Evolutionary conservation across 108 stramenopile species (phyloP).

Genomic region (Skeletonema grethae): DNA sequence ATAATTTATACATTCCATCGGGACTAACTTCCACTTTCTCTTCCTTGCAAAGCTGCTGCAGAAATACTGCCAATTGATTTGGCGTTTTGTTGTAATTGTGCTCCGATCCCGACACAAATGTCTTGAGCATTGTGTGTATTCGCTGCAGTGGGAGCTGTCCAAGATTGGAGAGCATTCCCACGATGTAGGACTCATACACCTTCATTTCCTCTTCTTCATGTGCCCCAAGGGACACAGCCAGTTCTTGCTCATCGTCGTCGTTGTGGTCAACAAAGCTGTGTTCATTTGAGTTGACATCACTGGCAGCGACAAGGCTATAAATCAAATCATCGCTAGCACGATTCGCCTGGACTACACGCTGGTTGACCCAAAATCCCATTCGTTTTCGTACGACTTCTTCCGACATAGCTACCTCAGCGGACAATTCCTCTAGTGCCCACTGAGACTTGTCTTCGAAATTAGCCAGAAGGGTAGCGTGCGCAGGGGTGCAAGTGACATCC

Average conservation of each 20-base stretch:
- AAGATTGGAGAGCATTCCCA: conserved; percentile 88
- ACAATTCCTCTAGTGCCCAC: conserved; percentile 78
- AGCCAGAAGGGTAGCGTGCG: conserved; percentile 90
- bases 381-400: conserved; percentile 71
- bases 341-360: conserved; percentile 69
- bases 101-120: conserved; percentile 86
- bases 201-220: conserved; percentile 87
- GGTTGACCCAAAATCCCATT: conserved; percentile 86
- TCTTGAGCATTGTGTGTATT: conserved; percentile 90
- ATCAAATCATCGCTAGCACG: conserved; percentile 13
- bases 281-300: conserved; percentile 49
- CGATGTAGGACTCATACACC: conserved; percentile 80
- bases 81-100: conserved; percentile 86
- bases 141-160: conserved; percentile 78
- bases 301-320: conserved; percentile 31
- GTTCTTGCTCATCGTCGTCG: conserved; percentile 60
- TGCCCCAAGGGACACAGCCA: conserved; percentile 67
- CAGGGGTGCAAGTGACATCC: conserved; percentile 83
- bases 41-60: conserved; percentile 78
- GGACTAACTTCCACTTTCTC: conserved; percentile 87
- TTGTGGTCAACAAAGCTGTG: conserved; percentile 58
- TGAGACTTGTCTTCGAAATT: conserved; percentile 84
- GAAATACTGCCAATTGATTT: conserved; percentile 70
- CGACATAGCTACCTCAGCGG: conserved; percentile 70
- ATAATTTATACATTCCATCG: conserved; percentile 84